Conservation (phyloP, 1,284 basidiomycete species). For the Leccinum pachyderme region DNA sequence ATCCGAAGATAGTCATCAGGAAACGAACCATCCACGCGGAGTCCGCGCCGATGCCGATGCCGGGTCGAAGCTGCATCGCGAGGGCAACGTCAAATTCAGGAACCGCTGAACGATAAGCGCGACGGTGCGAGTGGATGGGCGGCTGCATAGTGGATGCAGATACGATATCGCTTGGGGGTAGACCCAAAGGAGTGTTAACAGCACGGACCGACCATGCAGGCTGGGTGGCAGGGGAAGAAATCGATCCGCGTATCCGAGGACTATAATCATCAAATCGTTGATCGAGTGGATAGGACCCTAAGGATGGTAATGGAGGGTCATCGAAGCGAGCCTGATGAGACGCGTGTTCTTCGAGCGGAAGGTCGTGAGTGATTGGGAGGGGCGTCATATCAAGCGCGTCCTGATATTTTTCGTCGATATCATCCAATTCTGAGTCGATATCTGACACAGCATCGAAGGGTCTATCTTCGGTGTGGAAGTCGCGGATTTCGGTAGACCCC, state of each 20-base stretch:
- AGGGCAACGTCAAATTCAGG: conserved; percentile 62
- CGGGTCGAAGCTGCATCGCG: conserved; percentile 72
- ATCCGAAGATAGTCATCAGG: conserved; percentile 75
- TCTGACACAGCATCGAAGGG: conserved; percentile 18
- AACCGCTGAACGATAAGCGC: conserved; percentile 38
- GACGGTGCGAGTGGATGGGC: conserved; percentile 25
- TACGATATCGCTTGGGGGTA: conserved; percentile 10
- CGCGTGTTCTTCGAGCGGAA: conserved; percentile 16
- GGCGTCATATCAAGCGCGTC: conserved; percentile 35
- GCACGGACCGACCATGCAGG: conserved; percentile 44
- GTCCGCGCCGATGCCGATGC: conserved; percentile 64
- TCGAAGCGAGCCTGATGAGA: conserved; percentile 6
- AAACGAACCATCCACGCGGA: conserved; percentile 76
- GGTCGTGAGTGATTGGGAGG: conserved; percentile 18
- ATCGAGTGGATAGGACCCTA: conserved; percentile 4
- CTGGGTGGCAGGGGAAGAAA: conserved; percentile 25
- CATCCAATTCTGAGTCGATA: conserved; percentile 22
- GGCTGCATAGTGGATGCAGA: conserved; percentile 6
- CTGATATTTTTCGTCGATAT: conserved; percentile 37
- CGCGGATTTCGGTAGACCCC: conserved; percentile 2
- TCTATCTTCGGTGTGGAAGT: conserved; percentile 3
- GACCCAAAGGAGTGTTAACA: conserved; percentile 31
- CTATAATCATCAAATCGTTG: conserved; percentile 15
- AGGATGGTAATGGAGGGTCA: conserved; percentile 12
- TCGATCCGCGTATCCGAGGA: conserved; percentile 35